Base-by-base conservation (phyloP, 176 grass and related monocot genomes). In the Rhynchospora tenuis region DNA sequence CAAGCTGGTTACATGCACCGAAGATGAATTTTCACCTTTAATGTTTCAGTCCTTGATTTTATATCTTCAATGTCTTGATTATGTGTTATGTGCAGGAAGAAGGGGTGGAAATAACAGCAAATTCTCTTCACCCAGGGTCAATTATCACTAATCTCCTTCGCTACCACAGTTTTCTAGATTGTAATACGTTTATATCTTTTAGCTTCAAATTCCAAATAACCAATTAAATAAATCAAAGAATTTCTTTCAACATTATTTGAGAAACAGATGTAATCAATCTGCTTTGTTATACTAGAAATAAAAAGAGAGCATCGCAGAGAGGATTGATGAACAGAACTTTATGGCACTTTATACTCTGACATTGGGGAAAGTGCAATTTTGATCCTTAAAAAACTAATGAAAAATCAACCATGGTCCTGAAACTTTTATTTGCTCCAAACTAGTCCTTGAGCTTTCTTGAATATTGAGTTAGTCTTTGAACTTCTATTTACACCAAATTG, bases 61-160 rank as follows among this genome's bases (percentile, higher is more conserved):
- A 54, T 76, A 27, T 76, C 54, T 29, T 8, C 47, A 76, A 29
- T 52, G 48, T 51, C 7, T 51, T 51, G 6, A 51, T 55, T 81
- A 24, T 60, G 52, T 87, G 26, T 55, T 63, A 55, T 43, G 20
- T 79, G 68, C 81, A 98, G 95, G 92, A 98, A 81, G 92, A 93
- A 83, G 84, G 67, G 73, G 82, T 93, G 42, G 88, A 95, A 44
- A 98, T 98, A 84, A 95, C 86, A 84, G 95, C 92, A 67, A 98
- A 98, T 81, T 98, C 95, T 85, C 95, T 98, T 84, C 95, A 98
- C 86, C 95, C 95, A 43, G 95, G 95, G 73, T 84, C 92, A 65
- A 95, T 98, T 47, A 89, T 95, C 83, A 90, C 95, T 16, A 98
- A 98, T 84, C 92, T 98, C 87, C 95, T 98, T 85, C 95, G 95